Base-by-base conservation (phyloP, 169 alveolate genomes). In the Cryptosporidium viatorum region DNA sequence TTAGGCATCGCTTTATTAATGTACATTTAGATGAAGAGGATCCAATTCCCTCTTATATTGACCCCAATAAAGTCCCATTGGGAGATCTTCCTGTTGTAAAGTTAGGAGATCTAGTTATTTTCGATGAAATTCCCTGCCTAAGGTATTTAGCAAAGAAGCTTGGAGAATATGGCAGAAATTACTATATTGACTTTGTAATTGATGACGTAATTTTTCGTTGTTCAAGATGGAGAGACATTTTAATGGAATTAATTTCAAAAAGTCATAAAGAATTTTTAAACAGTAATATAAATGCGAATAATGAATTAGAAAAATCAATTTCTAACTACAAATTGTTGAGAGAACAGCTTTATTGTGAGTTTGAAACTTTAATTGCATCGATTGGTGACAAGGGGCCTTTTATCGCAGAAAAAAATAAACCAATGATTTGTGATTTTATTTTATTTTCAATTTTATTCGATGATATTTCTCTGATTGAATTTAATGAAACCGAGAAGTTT, bases 131-230 rank as follows among this genome's bases (percentile, higher is more conserved):
- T 18, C 89, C 89, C 2, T 80, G 89, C 26, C 39, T 80, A 62
- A 80, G 89, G 62, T 80, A 62, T 59, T 23, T 80, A 37, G 73
- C 89, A 10, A 80, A 80, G 35, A 80, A 80, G 59, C 80, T 80
- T 12, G 89, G 89, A n/a, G 89, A 80, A 31, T 80, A 80, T 45
- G 89, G 89, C 12, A 37, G 89, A 43, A 80, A 80, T 80, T 80
- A 80, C 21, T 80, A 80, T 80, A 50, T 80, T 23, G 89, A 80
- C 51, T 80, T 80, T 16, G 74, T 80, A 16, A 80, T 80, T 26
- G 89, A 80, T 45, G 89, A 80, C 16, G 35, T 80, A 1, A 45
- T 80, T 10, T 45, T 80, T 31, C 89, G 89, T 59, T 80, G 89
- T 62, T 62, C 73, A 23, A 59, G 50, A 23, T 80, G 89, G 89